Percentiles rank a stretch among this genome's conserved stretches.
phyloP scores from a whole-genome alignment of 257 asterid species.

The Linaria vulgaris region DNA sequence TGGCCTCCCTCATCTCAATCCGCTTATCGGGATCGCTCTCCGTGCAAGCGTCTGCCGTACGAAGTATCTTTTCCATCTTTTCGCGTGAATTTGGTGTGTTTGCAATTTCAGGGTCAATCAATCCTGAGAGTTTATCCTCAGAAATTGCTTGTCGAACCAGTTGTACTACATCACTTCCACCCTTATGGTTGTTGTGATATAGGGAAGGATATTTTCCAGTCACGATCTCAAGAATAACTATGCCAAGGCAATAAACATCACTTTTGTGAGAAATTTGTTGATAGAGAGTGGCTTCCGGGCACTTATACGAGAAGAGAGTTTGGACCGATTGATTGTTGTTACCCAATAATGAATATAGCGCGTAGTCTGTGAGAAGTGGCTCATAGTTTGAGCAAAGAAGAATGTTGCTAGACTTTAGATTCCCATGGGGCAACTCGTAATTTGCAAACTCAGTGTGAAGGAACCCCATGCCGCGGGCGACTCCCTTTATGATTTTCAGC shows the following conservation, averaged over 20 bases:
- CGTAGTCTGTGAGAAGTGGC: constrained; percentile 81
- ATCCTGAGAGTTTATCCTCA: constrained; percentile 43
- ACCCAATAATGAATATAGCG: constrained; percentile 55
- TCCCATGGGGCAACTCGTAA: constrained; percentile 80
- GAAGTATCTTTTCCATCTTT: constrained; percentile 60
- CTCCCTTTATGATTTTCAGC: constrained; percentile 72
- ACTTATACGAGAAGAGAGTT: constrained; percentile 50
- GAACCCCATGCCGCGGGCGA: constrained; percentile 76
- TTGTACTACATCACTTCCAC: constrained; percentile 79
- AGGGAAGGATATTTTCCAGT: constrained; percentile 85
- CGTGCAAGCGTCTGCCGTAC: constrained; percentile 60
- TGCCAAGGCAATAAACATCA: constrained; percentile 81
- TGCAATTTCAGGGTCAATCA: constrained; percentile 75
- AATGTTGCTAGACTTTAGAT: constrained; percentile 88
- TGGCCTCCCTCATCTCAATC: constrained; percentile 69
- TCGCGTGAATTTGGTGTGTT: constrained; percentile 22
- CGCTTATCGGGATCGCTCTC: constrained; percentile 46
- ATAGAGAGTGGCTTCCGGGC: constrained; percentile 61
- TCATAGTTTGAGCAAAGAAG: constrained; percentile 53
- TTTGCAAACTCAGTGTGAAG: constrained; percentile 71
- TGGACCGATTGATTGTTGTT: constrained; percentile 51
- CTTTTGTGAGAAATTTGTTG: constrained; percentile 67
- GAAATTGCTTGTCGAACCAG: constrained; percentile 53
- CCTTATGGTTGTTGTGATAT: constrained; percentile 68
- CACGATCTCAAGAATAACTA: constrained; percentile 68